Evolutionary conservation across 208 protist species (phyloP).

Genomic region (Entamoeba moshkovskii): DNA sequence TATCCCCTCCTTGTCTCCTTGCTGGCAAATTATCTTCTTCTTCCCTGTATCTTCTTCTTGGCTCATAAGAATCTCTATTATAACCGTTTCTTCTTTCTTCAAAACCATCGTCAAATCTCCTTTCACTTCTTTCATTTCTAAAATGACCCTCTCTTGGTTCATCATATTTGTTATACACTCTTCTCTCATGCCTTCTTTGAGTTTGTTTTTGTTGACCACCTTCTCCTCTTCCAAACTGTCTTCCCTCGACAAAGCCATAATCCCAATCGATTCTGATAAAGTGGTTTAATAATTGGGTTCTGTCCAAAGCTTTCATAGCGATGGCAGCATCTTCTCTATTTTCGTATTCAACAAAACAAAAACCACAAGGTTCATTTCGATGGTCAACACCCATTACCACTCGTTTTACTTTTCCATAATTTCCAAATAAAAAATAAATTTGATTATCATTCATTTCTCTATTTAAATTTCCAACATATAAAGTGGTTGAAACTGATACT

Average conservation of each 20-base stretch:
- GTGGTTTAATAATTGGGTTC: constrained; percentile 53
- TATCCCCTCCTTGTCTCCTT: not conserved
- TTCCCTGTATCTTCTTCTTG: not conserved
- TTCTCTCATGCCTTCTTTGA: not conserved
- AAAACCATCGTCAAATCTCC: not conserved
- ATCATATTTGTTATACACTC: not conserved
- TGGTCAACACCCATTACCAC: constrained; percentile 90
- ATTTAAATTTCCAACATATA: constrained; percentile 92
- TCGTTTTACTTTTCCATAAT: constrained; percentile 72
- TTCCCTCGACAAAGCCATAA: constrained; percentile 55
- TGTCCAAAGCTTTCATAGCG: constrained; percentile 63
- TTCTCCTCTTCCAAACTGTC: constrained; percentile 64
- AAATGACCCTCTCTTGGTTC: not conserved
- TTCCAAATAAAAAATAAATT: constrained; percentile 73
- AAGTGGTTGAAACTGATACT: constrained; percentile 35
- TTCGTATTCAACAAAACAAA: constrained; percentile 92
- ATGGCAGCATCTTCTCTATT: constrained; percentile 60
- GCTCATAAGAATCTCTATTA: not conserved
- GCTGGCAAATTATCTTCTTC: not conserved
- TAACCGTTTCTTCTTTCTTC: not conserved
- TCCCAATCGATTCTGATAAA: constrained; percentile 51
- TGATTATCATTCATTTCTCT: constrained; percentile 90
- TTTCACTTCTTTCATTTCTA: not conserved
- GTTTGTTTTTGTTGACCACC: constrained; percentile 44
- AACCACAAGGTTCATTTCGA: constrained; percentile 77